phyloP scores from a whole-genome alignment of 257 asterid species.

The Solanum ossicruentum region DNA sequence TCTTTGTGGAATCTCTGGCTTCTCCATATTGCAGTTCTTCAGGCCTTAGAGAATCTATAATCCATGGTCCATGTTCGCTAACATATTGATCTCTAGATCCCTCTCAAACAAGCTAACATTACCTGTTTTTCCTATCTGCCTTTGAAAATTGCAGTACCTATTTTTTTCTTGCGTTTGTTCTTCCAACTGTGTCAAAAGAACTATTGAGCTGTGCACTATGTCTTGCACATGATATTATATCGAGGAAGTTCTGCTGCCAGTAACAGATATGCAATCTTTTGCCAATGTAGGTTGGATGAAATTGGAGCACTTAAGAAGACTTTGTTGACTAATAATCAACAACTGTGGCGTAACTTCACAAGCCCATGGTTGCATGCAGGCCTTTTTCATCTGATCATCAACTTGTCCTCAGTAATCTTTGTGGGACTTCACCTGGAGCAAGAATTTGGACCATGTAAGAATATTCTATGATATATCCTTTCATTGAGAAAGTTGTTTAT shows the following conservation, averaged over 20 bases:
- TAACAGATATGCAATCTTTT: not conserved
- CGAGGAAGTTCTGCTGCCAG: too few relatives aligned
- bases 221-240: not conserved
- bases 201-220: not conserved
- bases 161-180: not conserved
- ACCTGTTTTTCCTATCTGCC: not conserved
- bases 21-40: not conserved
- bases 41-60: not conserved
- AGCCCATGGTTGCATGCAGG: slow-evolving; percentile 85
- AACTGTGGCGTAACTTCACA: slow-evolving; percentile 65
- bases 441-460: slow-evolving; percentile 77
- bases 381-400: slow-evolving; percentile 59
- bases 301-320: slow-evolving; percentile 68
- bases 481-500: not conserved
- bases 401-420: slow-evolving; percentile 45
- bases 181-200: not conserved
- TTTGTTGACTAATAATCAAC: slow-evolving; percentile 33
- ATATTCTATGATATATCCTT: not conserved
- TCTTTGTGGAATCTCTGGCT: not conserved
- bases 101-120: not conserved
- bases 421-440: slow-evolving; percentile 87
- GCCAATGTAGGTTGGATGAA: slow-evolving; percentile 39
- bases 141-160: not conserved
- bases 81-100: not conserved
- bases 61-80: not conserved